Conservation (phyloP, 2,329 filamentous ascomycete genomes). For the Esteya vermicola region DNA sequence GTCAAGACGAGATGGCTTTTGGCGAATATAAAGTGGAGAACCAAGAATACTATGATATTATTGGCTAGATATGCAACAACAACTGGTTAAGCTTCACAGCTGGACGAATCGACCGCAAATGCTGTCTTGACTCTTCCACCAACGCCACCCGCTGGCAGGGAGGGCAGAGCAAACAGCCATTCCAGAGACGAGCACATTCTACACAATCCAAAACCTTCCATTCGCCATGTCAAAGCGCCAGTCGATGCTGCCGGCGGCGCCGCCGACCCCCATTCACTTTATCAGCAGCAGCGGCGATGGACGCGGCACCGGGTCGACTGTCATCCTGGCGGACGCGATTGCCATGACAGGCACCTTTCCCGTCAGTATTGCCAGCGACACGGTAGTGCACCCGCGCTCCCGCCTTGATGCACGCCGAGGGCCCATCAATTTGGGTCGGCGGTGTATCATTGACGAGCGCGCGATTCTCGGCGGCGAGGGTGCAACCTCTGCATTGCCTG, state of each 20-base stretch:
- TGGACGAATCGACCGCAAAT: too few species aligned
- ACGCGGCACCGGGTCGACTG: conserved; percentile 17
- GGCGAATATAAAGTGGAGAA: too few species aligned
- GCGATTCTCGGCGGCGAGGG: conserved; percentile 33
- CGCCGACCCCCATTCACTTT: conserved; percentile 48
- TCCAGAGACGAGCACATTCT: too few species aligned
- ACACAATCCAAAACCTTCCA: neutral
- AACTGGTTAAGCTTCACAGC: too few species aligned
- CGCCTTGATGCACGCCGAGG: conserved; percentile 66
- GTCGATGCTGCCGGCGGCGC: conserved; percentile 37
- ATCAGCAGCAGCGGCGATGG: conserved; percentile 4
- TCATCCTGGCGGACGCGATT: conserved; percentile 49
- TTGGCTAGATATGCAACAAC: too few species aligned
- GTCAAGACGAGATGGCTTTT: too few species aligned
- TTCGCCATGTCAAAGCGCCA: conserved; percentile 35
- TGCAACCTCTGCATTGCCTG: conserved; percentile 12
- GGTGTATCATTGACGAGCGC: conserved; percentile 69
- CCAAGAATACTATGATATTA: too few species aligned
- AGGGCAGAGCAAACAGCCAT: too few species aligned
- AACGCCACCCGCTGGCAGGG: neutral
- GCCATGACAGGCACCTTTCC: conserved; percentile 56
- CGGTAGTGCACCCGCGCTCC: conserved; percentile 74
- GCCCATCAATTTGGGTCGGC: conserved; percentile 65
- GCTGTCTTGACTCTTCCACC: too few species aligned
- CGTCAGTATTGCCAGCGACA: conserved; percentile 64